Evolutionary conservation across 2,329 filamentous ascomycete genomes (phyloP), one percentile per base, ranked within the genome.

Genomic region (Colletotrichum chlorophyti): DNA sequence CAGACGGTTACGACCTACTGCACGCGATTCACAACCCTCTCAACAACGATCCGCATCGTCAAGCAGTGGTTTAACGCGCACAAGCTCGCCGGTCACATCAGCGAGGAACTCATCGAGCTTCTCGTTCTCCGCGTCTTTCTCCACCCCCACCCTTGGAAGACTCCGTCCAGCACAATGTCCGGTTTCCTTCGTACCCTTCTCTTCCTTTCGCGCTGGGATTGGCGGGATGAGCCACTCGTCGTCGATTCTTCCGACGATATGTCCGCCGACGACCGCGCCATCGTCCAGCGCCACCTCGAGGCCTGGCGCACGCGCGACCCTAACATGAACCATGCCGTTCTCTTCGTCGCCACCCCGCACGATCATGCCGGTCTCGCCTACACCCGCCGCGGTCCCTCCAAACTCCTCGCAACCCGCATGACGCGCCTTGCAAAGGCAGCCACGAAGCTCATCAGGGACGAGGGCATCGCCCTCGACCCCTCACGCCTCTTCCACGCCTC

Each of bases 61-160:
- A 98, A 98, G 77, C 85, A 87, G 68, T 99, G 95, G 95, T 95
- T 97, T 72, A 83, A 86, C 63, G 83, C 84, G 2, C 95, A 99
- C 71, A 88, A 96, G 64, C 85, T 99, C 8, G 79, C 84, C 4
- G 82, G 82, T 12, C 91, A 97, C 71, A 81, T 98, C 65, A 81
- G 83, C 26, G 87, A 91, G 29, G 92, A 96, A 70, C 78, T 97
- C 41, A 83, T 97, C 59, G 95, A 99, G 75, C 83, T 99, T 14
- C 77, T 97, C 45, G 90, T 88, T 11, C 82, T 90, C 3, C 87
- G 88, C 48, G 85, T 87, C 14, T 99, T 98, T 76, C 78, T 95
- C 8, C 85, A 90, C 45, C 90, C 93, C 0, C 87, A 91, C 64
- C 93, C 95, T 0, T 97, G 91, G 89, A 77, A 83, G 32, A 77